Conservation (phyloP, 2,329 filamentous ascomycete genomes). For the Geosmithia flava region DNA sequence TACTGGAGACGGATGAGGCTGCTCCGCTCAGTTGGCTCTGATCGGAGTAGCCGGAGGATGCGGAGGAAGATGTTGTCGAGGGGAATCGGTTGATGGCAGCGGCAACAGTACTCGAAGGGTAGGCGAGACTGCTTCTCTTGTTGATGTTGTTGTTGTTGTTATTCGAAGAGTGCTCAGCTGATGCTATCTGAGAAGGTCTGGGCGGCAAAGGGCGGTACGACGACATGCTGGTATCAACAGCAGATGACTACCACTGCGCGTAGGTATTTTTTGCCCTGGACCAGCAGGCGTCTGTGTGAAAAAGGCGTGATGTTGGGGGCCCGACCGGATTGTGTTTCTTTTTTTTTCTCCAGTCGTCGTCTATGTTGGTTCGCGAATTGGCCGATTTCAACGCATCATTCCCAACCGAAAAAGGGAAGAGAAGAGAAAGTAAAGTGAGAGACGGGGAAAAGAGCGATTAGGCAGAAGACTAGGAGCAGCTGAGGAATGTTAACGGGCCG, state of each 20-base stretch:
- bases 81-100: conserved; percentile 43
- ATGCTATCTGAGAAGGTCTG: conserved; percentile 37
- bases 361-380: background rate
- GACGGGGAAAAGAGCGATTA: background rate
- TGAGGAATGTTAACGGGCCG: background rate
- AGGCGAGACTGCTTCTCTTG: background rate
- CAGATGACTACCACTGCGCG: background rate
- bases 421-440: background rate
- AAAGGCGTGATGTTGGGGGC: background rate
- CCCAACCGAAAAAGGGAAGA: background rate
- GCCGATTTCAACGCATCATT: conserved; percentile 2
- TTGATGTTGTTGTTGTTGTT: conserved; percentile 8
- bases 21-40: conserved; percentile 45
- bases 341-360: background rate
- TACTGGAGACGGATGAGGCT: conserved; percentile 60
- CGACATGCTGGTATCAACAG: conserved; percentile 29
- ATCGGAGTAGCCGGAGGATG: conserved; percentile 56
- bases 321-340: background rate
- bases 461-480: background rate
- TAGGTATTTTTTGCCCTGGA: background rate
- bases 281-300: background rate
- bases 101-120: background rate
- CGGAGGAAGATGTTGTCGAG: conserved; percentile 60
- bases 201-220: conserved; percentile 46
- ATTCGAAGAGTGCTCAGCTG: conserved; percentile 27